Conservation (phyloP, 2,329 filamentous ascomycete genomes). For the Phoma herbarum region DNA sequence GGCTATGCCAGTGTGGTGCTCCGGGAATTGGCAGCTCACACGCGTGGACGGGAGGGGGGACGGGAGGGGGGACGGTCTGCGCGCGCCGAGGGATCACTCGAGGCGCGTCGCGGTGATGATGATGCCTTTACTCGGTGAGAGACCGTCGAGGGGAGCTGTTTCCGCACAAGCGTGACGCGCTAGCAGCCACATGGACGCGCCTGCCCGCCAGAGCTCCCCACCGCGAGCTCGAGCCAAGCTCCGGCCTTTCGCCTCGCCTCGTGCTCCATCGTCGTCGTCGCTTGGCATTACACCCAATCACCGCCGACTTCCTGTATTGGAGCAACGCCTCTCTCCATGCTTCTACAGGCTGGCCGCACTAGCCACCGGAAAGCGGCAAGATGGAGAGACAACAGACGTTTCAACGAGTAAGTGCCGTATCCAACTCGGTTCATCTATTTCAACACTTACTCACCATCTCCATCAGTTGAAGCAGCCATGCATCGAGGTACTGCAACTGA, state of each 20-base stretch:
- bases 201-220: constrained; percentile 19
- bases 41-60: constrained; percentile 7
- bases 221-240: constrained; percentile 4
- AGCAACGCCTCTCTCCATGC: constrained; percentile 6
- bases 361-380: constrained; percentile 8
- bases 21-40: not conserved
- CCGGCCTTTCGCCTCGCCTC: constrained; percentile 6
- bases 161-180: constrained; percentile 23
- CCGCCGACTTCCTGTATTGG: too few species aligned
- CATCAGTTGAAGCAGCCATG: constrained; percentile 65
- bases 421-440: not conserved
- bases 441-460: constrained; percentile 16
- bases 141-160: constrained; percentile 20
- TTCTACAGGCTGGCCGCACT: not conserved
- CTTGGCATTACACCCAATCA: not conserved
- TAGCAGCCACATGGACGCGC: constrained; percentile 25
- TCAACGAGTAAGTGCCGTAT: constrained; percentile 39
- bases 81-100: constrained; percentile 18
- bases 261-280: not conserved
- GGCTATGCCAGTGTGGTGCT: constrained; percentile 5
- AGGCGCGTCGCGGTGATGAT: constrained; percentile 22
- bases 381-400: constrained; percentile 54
- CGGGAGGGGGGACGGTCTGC: constrained; percentile 4
- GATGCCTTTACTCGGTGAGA: constrained; percentile 10
- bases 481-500: constrained; percentile 65